phyloP scores from a whole-genome alignment of 495 filamentous ascomycete species.

The Hypoxylon cercidicola region DNA sequence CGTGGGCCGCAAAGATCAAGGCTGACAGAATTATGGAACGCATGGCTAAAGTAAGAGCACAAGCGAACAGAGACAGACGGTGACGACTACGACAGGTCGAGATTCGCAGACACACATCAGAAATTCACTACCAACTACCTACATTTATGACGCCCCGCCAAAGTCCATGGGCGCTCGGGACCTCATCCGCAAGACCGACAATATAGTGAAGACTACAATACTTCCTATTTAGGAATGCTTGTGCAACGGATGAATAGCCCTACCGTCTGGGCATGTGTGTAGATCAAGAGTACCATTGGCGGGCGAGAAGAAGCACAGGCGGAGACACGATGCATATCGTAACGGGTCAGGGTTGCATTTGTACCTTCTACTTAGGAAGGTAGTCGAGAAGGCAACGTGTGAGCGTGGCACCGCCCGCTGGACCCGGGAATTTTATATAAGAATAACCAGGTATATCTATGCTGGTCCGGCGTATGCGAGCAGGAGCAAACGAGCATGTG shows the following conservation, averaged over 20 bases:
- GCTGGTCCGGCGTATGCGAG: too few relatives aligned
- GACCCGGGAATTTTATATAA: too few relatives aligned
- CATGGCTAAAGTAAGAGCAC: slow-evolving; percentile 25
- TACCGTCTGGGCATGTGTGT: slow-evolving; percentile 23
- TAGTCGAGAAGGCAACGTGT: slow-evolving; percentile 3
- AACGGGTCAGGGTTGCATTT: slow-evolving; percentile 26
- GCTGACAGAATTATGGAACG: slow-evolving; percentile 29
- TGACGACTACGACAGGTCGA: not conserved
- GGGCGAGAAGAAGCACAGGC: slow-evolving; percentile 1
- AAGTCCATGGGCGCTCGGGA: not conserved
- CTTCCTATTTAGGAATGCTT: slow-evolving; percentile 10
- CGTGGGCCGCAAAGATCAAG: slow-evolving; percentile 26
- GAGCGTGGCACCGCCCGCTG: not conserved
- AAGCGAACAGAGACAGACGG: not conserved
- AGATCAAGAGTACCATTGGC: slow-evolving; percentile 20
- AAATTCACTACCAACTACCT: too few relatives aligned
- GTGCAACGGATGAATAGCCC: not conserved
- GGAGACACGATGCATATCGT: slow-evolving; percentile 1
- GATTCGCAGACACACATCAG: not conserved
- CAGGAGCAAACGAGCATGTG: not conserved
- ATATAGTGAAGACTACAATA: not conserved
- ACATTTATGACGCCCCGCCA: slow-evolving; percentile 5
- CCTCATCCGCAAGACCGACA: too few relatives aligned
- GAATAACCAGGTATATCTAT: too few relatives aligned
- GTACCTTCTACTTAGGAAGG: slow-evolving; percentile 33